Conservation (phyloP, 108 stramenopile species). For the Skeletonema marinoi region DNA sequence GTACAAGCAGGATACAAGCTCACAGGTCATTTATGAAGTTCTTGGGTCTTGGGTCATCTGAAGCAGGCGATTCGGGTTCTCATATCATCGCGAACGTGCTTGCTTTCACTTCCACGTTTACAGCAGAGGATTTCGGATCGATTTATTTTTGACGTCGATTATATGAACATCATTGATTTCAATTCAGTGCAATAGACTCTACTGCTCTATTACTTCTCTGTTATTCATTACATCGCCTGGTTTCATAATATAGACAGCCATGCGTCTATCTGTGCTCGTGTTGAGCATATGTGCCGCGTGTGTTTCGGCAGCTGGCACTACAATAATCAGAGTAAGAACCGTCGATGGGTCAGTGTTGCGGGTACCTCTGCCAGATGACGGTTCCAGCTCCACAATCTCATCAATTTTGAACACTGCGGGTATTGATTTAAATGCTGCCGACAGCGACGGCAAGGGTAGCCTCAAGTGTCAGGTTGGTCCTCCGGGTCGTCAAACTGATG, state of each 20-base stretch:
- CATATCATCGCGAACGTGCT: too few species aligned
- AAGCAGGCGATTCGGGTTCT: too few species aligned
- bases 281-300: not conserved
- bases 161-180: too few species aligned
- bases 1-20: too few species aligned
- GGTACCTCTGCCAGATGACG: constrained; percentile 38
- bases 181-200: too few species aligned
- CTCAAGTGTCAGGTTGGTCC: constrained; percentile 26
- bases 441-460: not conserved
- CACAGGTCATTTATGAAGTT: too few species aligned
- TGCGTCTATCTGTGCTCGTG: not conserved
- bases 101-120: too few species aligned
- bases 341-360: constrained; percentile 38
- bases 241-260: not conserved
- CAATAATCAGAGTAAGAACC: constrained; percentile 36
- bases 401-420: constrained; percentile 43
- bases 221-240: not conserved
- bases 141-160: too few species aligned
- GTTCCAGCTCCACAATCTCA: constrained; percentile 22
- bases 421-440: constrained; percentile 10
- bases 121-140: too few species aligned
- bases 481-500: constrained; percentile 11
- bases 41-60: too few species aligned
- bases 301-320: constrained; percentile 1
- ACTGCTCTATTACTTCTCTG: too few species aligned